Percentiles rank a stretch among this genome's conserved stretches.
Conservation (phyloP, 2,329 filamentous ascomycete genomes). For the Arthrobotrys iridis region DNA sequence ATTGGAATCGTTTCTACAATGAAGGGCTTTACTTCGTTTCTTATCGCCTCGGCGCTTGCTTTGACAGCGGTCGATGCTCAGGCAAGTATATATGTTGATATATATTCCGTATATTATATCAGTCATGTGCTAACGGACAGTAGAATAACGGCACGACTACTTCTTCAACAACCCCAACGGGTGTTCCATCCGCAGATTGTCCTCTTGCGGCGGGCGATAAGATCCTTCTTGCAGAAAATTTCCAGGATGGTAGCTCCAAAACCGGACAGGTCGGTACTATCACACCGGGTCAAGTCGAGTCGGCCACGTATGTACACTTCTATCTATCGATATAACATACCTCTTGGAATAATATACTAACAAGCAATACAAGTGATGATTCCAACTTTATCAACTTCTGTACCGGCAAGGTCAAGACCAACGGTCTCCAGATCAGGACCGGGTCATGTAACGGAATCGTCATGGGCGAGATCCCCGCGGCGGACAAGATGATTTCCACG, state of each 20-base stretch:
- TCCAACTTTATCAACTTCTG: conserved; percentile 75
- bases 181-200: no score
- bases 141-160: no score
- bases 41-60: conserved; percentile 47
- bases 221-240: conserved; percentile 60
- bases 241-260: conserved; percentile 66
- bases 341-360: conserved; percentile 54
- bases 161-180: no score
- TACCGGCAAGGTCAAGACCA: conserved; percentile 67
- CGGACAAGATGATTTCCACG: conserved; percentile 69
- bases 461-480: conserved; percentile 70
- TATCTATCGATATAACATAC: not conserved
- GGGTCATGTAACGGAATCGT: conserved; percentile 74
- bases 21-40: conserved; percentile 45
- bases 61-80: conserved; percentile 37
- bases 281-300: conserved; percentile 66
- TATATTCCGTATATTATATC: not conserved
- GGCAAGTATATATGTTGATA: conserved; percentile 20
- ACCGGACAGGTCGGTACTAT: conserved; percentile 65
- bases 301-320: conserved; percentile 64
- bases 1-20: conserved; percentile 37
- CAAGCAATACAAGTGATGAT: conserved; percentile 63
- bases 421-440: conserved; percentile 68
- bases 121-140: not conserved
- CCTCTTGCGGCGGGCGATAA: conserved; percentile 55